Evolutionary conservation across 352 stramenopile genomes (phyloP), one percentile per base, ranked within the genome.

Genomic region (Pythium diclinum): DNA sequence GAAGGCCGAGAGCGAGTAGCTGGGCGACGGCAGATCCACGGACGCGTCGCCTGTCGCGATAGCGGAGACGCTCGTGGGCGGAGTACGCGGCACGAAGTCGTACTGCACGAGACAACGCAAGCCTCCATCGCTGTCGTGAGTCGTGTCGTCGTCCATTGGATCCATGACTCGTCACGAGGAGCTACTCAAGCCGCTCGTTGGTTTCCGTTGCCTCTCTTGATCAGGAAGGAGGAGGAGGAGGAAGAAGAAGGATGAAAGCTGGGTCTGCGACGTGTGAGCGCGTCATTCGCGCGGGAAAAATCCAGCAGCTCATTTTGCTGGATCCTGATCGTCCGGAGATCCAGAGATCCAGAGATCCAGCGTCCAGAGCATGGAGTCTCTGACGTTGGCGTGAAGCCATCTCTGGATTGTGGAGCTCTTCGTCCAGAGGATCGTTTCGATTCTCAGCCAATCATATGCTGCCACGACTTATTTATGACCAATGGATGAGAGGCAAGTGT

Each of bases 71-170:
- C 61, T 61, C 30, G 53, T 67, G 28, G 61, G 61, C 30, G 61
- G 61, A 44, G 61, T 61, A 53, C 17, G 52, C 38, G 56, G 48
- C 48, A 69, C 40, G 23, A 69, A 65, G 48, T 61, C 44, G 56
- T 40, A 69, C 51, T 61, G 63, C 56, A 44, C 59, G 23, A 30
- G 14, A 46, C 57, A 63, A 17, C 44, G 47, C 32, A 33, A 23
- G 19, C 16, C 36, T 11, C 23, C 16, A 44, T 40, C 33, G 14
- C n/a, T 53, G 33, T 40, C 33, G 17, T 34, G 48, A 25, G 6
- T 23, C 0, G 30, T 36, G 55, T 11, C 47, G 51, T 58, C 38
- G 3, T 51, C 19, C 14, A 9, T 19, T 49, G 7, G 42, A 49
- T 19, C 14, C 42, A 49, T 49, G 6, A 3, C 33, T 23, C 25